Evolutionary conservation across 192 early-diverging fungal species (phyloP), one percentile per base, ranked within the genome.

Genomic region (Coemansia sp.): DNA sequence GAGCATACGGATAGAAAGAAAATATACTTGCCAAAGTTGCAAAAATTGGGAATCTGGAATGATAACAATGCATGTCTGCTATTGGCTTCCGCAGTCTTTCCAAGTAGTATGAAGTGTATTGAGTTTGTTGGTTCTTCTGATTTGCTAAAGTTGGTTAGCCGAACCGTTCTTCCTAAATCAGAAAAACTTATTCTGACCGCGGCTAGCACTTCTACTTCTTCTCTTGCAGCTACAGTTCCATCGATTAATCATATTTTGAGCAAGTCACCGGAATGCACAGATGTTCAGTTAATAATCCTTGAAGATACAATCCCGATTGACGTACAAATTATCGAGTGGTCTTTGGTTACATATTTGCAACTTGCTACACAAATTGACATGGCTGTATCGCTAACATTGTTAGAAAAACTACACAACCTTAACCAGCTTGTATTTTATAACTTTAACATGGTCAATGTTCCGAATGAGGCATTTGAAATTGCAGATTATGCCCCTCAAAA

Each of bases 251-350:
- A 27, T 9, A 65, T 65, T 23, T 16, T 57, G 16, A 11, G 23
- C 29, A 57, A 31, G 43, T 6, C 56, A 16, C 6, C n/a, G 1
- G 29, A 1, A 4, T 8, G 19, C 22, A 10, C 17, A 7, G 56
- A 26, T 0, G 22, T 22, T 9, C 29, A 39, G 7, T 8, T 57
- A 8, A 37, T 14, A 21, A 23, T 65, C 12, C 17, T 57, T 10
- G 53, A 65, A 9, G 54, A 65, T 8, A 21, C 55, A n/a, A 49
- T 65, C 16, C 6, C 17, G 35, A 47, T 65, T 49, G 55, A 65
- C 19, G 39, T 38, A 1, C 8, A 29, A 2, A 23, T 11, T 49
- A 45, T 51, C 22, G 55, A 50, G 21, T 65, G 64, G 64, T 9
- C 41, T 1, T 19, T 14, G 1, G 31, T 65, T 23, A 65, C 64